Base-by-base conservation (phyloP, 768 basidiomycete species). In the Tricholoma hemisulphureum region DNA sequence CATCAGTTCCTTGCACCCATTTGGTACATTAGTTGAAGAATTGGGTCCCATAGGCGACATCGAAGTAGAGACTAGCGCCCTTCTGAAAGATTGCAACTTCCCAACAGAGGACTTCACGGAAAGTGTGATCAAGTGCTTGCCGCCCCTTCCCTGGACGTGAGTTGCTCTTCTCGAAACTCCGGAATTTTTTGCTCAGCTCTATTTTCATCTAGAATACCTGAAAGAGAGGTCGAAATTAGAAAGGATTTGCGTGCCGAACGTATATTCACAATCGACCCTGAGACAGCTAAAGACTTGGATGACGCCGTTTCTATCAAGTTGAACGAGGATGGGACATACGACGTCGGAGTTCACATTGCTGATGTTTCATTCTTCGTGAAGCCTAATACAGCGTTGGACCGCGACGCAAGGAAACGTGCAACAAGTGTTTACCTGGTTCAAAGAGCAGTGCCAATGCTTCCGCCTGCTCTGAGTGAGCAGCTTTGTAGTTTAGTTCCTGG, bases 31-130 rank as follows among this genome's bases (percentile, higher is more conserved):
- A 35, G 97, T 98, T 23, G 97, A 99, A 71, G 95, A 99, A 71
- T 83, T 99, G 51, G 97, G 97, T 45, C 89, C 95, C 18, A 99
- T 99, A 60, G 97, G 97, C n/a, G 93, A 99, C 63, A 88, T 96
- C 52, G 95, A 98, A 73, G 95, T 97, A 7, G 97, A 99, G 75
- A 98, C 96, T 4, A 95, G 93, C 60, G 97, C 97, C 7, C 78
- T 99, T 58, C 80, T 99, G 62, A 98, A 98, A 73, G 97, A 99
- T 71, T 98, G 95, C 80, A 98, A 98, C 75, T 98, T 98, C 86
- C 93, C 96, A 2, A 91, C 93, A 0, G 95, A 96, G 72, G 97
- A 98, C 61, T 99, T 99, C 74, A 85, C 88, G 8, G 97, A 99
- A 48, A 91, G 91, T 66, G 95, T 98, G 21, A 68, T 94, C 61